Base-by-base conservation (phyloP, 441 rosid genomes). In the California macrophylla region DNA sequence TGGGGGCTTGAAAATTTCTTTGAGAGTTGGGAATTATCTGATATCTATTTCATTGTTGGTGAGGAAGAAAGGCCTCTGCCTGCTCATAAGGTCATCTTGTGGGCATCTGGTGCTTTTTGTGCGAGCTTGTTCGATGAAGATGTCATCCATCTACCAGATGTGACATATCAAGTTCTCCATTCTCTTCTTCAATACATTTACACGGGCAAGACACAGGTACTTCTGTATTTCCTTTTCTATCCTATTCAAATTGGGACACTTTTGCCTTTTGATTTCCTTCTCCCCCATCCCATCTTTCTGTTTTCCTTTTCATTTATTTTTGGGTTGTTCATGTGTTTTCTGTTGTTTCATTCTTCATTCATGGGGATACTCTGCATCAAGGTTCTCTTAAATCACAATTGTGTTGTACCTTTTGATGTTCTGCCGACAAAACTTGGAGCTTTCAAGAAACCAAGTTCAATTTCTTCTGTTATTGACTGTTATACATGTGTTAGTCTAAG, bases 161-260 rank as follows among this genome's bases (percentile, higher is more conserved):
- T 81, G 30, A 21, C 82, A 21, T 92, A 90, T 74, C 80, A 82
- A 23, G 78, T 83, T 80, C 86, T 92, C 32, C 91, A 83, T 73
- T 87, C 93, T n/a, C 87, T 95, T 82, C 96, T 95, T 77, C 87
- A 82, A 40, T 90, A 87, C 77, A 83, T 95, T 56, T 92, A 92
- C 77, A 77, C 86, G 0, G 97, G 99, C 36, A 75, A 74, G 34
- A 87, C 95, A 20, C 89, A 86, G 99, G 98, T 94, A 80, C 74
- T 24, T n/a, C 28, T 67, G 62, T 18, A 15, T 76, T 56, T 28
- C 2, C 7, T 23, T 52, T 64, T 45, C 30, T 23, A 23, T 61
- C 23, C 64, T 26, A 40, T 69, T 69, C 45, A 28, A 28, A 56
- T 18, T 9, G 12, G 24, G 62, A 20, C 3, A 28, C 50, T 21